Conservation (phyloP, 2,329 filamentous ascomycete genomes). For the Calonectria pauciramosa region DNA sequence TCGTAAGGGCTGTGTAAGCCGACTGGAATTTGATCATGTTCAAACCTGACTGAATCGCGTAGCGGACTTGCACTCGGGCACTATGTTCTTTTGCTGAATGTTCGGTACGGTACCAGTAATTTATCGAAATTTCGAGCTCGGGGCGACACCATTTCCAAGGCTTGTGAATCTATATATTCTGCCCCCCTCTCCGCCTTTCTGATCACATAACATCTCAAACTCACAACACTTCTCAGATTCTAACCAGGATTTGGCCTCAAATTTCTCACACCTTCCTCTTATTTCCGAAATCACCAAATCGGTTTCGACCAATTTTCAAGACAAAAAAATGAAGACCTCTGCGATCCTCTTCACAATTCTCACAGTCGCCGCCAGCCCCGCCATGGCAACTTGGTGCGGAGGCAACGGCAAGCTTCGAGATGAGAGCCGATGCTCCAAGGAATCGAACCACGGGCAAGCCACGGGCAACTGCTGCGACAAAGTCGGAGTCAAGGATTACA, state of each 20-base stretch:
- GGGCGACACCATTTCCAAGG: background rate
- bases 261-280: no score
- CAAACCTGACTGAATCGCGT: background rate
- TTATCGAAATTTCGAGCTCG: background rate
- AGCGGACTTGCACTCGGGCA: no score
- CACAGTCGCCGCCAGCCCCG: background rate
- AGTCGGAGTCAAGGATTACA: background rate
- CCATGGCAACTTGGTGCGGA: background rate
- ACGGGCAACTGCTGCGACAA: background rate
- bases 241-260: no score
- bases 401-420: background rate
- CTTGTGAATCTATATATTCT: background rate
- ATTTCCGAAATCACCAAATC: no score
- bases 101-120: no score
- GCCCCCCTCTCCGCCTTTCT: background rate
- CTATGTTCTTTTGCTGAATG: background rate
- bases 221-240: background rate
- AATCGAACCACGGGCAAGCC: background rate
- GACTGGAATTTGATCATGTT: background rate
- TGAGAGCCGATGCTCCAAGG: background rate
- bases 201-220: background rate
- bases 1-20: background rate
- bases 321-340: background rate
- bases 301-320: no score
- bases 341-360: background rate